A percentile compares a stretch with the other conserved stretches of the same genome.
Conservation (phyloP, 1,284 basidiomycete species). For the Tylopilus orsonianus region DNA sequence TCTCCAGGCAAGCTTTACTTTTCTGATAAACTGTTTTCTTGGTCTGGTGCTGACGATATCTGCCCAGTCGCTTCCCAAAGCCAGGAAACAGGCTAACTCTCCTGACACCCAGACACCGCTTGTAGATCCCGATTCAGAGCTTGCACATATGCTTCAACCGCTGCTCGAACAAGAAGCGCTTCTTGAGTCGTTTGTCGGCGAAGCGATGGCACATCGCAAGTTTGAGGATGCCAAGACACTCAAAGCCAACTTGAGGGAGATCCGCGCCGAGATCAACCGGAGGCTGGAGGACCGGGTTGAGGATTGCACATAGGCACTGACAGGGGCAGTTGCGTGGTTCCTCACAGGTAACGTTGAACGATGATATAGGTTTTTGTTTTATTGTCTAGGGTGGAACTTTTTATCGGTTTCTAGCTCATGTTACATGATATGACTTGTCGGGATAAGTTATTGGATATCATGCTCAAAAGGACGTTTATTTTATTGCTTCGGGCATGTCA, state of each 20-base stretch:
- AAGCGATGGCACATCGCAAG: constrained; percentile 81
- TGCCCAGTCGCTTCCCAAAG: constrained; percentile 60
- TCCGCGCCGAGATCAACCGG: constrained; percentile 75
- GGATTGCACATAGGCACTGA: not conserved
- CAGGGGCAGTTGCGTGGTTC: not conserved
- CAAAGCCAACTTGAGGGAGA: constrained; percentile 73
- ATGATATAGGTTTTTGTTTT: not conserved
- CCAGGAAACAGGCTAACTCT: constrained; percentile 39
- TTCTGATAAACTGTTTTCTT: too few species aligned
- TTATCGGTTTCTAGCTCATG: not conserved
- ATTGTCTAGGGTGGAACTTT: not conserved
- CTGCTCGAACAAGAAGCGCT: constrained; percentile 89
- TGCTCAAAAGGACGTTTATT: constrained; percentile 1
- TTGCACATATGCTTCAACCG: constrained; percentile 76
- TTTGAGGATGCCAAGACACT: constrained; percentile 87
- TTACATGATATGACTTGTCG: not conserved
- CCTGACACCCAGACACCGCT: constrained; percentile 30
- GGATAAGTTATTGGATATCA: constrained; percentile 12
- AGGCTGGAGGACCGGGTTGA: constrained; percentile 48
- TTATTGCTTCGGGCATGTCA: not conserved
- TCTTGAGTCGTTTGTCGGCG: constrained; percentile 78
- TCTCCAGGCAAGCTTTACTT: constrained; percentile 55
- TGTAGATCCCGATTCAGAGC: constrained; percentile 64
- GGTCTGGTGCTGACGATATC: constrained; percentile 1
- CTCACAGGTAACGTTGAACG: not conserved